phyloP scores from a whole-genome alignment of 1,284 basidiomycete species.

The Prillingera fragicola region DNA sequence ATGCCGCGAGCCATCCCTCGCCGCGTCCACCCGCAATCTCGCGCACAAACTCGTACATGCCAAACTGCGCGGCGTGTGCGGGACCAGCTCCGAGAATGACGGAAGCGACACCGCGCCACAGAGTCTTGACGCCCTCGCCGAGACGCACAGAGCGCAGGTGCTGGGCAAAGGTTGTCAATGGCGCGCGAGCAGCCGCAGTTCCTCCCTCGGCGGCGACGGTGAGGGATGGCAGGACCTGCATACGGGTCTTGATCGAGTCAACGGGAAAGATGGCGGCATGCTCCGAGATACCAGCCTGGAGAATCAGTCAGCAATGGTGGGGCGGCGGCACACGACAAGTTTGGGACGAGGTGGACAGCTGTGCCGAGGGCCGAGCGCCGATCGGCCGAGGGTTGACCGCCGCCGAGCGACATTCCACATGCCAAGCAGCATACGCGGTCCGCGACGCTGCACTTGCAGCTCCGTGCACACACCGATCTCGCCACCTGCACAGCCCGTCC shows the following conservation, averaged over 20 bases:
- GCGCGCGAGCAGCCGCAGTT: slow-evolving; percentile 20
- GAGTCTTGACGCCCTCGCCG: slow-evolving; percentile 80
- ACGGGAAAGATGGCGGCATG: slow-evolving; percentile 99
- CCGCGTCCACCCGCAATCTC: slow-evolving; percentile 74
- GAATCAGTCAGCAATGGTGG: slow-evolving; percentile 3
- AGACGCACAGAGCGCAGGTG: slow-evolving; percentile 59
- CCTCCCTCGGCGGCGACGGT: slow-evolving; percentile 34
- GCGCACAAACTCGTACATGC: slow-evolving; percentile 90
- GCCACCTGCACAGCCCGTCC: not conserved
- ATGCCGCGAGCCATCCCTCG: slow-evolving; percentile 44
- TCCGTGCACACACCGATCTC: too few relatives aligned
- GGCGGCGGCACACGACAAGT: not conserved
- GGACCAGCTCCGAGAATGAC: slow-evolving; percentile 96
- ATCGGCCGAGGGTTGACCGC: not conserved
- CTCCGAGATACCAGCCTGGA: slow-evolving; percentile 93
- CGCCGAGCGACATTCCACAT: slow-evolving; percentile 1
- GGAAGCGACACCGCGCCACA: slow-evolving; percentile 97
- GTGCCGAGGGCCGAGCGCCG: not conserved
- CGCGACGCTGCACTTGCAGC: too few relatives aligned
- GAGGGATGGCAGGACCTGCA: slow-evolving; percentile 96
- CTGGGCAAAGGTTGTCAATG: slow-evolving; percentile 36
- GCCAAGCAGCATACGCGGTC: not conserved
- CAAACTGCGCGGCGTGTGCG: slow-evolving; percentile 97
- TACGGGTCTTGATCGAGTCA: slow-evolving; percentile 99
- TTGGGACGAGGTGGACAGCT: not conserved